These are phyloP conservation scores for Sporothrix euskadiensis DNA, from an alignment of 2,329 filamentous ascomycete species.

Conservation along the genomic window DNA sequence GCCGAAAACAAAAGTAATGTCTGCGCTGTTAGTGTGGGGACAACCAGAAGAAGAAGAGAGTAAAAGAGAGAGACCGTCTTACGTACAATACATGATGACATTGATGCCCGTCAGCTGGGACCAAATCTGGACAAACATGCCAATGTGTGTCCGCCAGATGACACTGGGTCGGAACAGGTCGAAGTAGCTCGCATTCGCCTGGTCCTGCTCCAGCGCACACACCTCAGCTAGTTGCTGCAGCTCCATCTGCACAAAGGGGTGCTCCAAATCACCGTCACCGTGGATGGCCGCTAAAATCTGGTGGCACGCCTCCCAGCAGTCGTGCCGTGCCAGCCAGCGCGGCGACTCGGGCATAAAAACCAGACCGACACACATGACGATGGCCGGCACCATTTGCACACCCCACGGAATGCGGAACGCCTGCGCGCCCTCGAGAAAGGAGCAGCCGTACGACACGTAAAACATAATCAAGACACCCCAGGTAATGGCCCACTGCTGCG, in stretches of 20 bases:
- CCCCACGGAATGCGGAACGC: slow-evolving; percentile 1
- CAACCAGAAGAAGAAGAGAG: background rate
- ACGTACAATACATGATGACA: background rate
- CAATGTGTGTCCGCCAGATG: background rate
- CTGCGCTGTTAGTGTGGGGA: background rate
- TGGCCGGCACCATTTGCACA: slow-evolving; percentile 6
- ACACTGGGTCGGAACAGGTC: background rate
- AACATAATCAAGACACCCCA: slow-evolving; percentile 51
- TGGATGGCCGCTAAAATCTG: background rate
- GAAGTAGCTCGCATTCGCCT: background rate
- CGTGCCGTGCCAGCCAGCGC: slow-evolving; percentile 18
- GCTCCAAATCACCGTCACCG: background rate
- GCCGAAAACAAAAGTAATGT: background rate
- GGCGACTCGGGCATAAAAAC: slow-evolving; percentile 15
- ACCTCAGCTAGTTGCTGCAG: background rate
- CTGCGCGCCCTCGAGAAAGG: slow-evolving; percentile 39
- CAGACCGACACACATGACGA: slow-evolving; percentile 14
- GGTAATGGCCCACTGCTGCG: slow-evolving; percentile 44
- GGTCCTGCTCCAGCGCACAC: slow-evolving; percentile 7
- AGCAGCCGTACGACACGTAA: slow-evolving; percentile 50
- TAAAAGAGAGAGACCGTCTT: background rate
- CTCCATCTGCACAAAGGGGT: slow-evolving; percentile 9
- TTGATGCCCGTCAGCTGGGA: background rate
- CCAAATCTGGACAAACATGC: background rate
- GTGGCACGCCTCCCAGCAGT: slow-evolving; percentile 15